Evolutionary conservation across 495 filamentous ascomycete species (phyloP).

Genomic region (Letharia columbiana): DNA sequence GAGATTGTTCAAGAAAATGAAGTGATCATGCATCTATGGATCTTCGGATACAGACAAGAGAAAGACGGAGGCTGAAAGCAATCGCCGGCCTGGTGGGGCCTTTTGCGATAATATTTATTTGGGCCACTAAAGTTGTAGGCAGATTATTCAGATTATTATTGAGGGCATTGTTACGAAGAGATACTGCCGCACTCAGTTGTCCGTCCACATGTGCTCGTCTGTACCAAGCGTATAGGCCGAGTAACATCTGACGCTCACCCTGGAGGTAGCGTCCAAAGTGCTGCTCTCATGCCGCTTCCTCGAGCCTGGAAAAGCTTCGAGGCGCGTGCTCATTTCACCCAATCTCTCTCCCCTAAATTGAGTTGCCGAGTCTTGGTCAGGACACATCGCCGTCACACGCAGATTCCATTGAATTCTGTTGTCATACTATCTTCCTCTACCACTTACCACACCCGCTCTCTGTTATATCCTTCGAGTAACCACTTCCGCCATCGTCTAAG

Average conservation of each 20-base stretch:
- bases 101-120: too few relatives aligned
- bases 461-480: neutral
- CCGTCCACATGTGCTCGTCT: neutral
- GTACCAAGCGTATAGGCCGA: neutral
- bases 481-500: neutral
- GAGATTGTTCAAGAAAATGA: neutral
- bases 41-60: too few relatives aligned
- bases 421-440: neutral
- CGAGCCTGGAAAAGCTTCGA: constrained; percentile 9
- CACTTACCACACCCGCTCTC: constrained; percentile 5
- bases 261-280: constrained; percentile 11
- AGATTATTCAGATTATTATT: too few relatives aligned
- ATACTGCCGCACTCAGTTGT: neutral
- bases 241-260: constrained; percentile 13
- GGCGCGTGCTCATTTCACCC: constrained; percentile 16
- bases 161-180: neutral
- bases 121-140: too few relatives aligned
- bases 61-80: too few relatives aligned
- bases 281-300: constrained; percentile 13
- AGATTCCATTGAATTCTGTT: neutral
- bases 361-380: constrained; percentile 3
- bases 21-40: constrained; percentile 4
- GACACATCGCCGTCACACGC: neutral
- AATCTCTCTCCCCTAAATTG: constrained; percentile 3
- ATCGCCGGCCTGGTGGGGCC: too few relatives aligned